A percentile compares a stretch with the other conserved stretches of the same genome.
phyloP scores from a whole-genome alignment of 768 basidiomycete genomes.

The Pisolithus tinctorius region DNA sequence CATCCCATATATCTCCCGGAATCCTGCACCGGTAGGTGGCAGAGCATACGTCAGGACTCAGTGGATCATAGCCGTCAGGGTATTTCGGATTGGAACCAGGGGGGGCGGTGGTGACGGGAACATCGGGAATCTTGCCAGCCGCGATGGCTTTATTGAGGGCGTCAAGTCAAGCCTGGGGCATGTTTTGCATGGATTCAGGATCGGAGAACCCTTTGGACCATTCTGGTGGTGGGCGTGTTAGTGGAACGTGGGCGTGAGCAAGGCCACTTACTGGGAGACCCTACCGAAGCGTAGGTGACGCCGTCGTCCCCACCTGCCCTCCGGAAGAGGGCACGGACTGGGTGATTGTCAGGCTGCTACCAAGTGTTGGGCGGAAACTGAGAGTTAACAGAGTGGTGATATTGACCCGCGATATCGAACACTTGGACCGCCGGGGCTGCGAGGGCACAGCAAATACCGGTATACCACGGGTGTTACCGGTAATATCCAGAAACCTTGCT shows the following conservation, averaged over 20 bases:
- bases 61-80: slow-evolving; percentile 32
- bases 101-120: slow-evolving; percentile 37
- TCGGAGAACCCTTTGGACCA: slow-evolving; percentile 61
- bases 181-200: slow-evolving; percentile 39
- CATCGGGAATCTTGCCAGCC: slow-evolving; percentile 66
- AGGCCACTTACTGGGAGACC: slow-evolving; percentile 45
- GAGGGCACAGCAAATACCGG: too few relatives aligned
- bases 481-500: too few relatives aligned
- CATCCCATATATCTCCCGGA: slow-evolving; percentile 66
- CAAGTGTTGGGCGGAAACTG: slow-evolving; percentile 34
- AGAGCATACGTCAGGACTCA: slow-evolving; percentile 60
- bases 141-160: slow-evolving; percentile 62
- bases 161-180: slow-evolving; percentile 67
- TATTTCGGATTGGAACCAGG: slow-evolving; percentile 31
- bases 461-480: too few relatives aligned
- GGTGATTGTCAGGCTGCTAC: slow-evolving; percentile 59
- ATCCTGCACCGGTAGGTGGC: slow-evolving; percentile 63
- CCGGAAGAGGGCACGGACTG: slow-evolving; percentile 55
- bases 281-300: slow-evolving; percentile 44
- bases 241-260: background rate
- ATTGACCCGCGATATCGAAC: slow-evolving; percentile 11
- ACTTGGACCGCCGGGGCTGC: slow-evolving; percentile 13
- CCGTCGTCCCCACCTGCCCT: slow-evolving; percentile 44
- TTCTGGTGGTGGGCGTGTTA: slow-evolving; percentile 29
- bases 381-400: slow-evolving; percentile 9